Conservation (phyloP, 768 basidiomycete species). For the Calvatia gigantea region DNA sequence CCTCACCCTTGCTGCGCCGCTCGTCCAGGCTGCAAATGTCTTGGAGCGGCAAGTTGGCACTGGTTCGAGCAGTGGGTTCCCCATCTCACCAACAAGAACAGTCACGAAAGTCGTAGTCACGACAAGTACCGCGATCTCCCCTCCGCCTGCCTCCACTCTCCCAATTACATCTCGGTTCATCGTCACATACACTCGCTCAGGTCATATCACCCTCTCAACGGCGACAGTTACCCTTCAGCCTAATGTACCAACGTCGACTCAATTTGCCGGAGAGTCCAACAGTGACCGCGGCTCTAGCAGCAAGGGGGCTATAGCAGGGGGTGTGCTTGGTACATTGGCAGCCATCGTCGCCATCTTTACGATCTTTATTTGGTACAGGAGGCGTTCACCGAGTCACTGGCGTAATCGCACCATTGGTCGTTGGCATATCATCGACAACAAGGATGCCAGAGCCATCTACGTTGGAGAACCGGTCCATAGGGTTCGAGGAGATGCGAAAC, state of each 20-base stretch:
- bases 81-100: neutral
- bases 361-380: conserved; percentile 20
- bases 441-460: neutral
- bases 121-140: conserved; percentile 1
- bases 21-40: neutral
- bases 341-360: conserved; percentile 17
- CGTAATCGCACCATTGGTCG: conserved; percentile 3
- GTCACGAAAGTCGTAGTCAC: neutral
- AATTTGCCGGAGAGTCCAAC: neutral
- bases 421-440: conserved; percentile 5
- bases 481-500: neutral
- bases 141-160: neutral
- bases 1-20: neutral
- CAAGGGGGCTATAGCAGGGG: conserved; percentile 26
- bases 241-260: conserved; percentile 8
- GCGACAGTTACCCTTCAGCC: conserved; percentile 12
- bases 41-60: neutral
- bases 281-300: conserved; percentile 11
- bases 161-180: conserved; percentile 9
- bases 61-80: too few relatives aligned
- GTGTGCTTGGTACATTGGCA: conserved; percentile 23
- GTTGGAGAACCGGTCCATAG: neutral
- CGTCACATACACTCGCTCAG: conserved; percentile 7
- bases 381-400: conserved; percentile 16
- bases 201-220: conserved; percentile 9